Conservation (phyloP, 2,329 filamentous ascomycete genomes). For the Aspergillus novoparasiticus region DNA sequence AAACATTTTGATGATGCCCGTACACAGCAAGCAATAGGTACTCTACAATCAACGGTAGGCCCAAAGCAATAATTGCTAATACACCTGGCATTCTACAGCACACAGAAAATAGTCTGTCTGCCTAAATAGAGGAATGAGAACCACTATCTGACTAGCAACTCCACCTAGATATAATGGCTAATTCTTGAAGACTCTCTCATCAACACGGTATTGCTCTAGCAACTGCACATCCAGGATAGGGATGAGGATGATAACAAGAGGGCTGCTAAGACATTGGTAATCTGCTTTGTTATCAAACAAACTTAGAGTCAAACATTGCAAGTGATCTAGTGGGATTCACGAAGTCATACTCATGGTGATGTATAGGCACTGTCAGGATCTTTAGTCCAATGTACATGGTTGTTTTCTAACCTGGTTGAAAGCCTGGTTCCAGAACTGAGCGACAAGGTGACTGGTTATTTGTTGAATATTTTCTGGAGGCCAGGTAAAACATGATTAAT, state of each 20-base stretch:
- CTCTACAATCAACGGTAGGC: neutral
- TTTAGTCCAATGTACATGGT: too few species aligned
- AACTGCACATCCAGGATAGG: neutral
- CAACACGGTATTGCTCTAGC: too few species aligned
- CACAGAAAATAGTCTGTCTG: neutral
- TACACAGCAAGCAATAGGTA: neutral
- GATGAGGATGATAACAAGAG: neutral
- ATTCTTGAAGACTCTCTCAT: too few species aligned
- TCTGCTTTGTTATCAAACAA: neutral
- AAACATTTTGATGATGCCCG: neutral
- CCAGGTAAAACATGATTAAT: neutral
- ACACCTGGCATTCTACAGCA: neutral
- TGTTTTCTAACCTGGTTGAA: neutral
- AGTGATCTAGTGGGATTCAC: neutral
- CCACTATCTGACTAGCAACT: neutral
- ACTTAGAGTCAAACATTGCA: neutral
- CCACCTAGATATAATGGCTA: neutral
- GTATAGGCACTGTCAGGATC: too few species aligned
- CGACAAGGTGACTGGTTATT: neutral
- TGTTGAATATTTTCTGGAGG: too few species aligned
- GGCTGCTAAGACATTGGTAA: neutral
- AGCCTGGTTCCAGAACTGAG: neutral
- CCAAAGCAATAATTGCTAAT: neutral
- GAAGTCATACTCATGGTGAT: neutral
- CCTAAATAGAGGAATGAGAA: neutral